A percentile compares a stretch with the other conserved stretches of the same genome.
Evolutionary conservation across 345 rosid species (phyloP).

Genomic region (Lepidium didymum): DNA sequence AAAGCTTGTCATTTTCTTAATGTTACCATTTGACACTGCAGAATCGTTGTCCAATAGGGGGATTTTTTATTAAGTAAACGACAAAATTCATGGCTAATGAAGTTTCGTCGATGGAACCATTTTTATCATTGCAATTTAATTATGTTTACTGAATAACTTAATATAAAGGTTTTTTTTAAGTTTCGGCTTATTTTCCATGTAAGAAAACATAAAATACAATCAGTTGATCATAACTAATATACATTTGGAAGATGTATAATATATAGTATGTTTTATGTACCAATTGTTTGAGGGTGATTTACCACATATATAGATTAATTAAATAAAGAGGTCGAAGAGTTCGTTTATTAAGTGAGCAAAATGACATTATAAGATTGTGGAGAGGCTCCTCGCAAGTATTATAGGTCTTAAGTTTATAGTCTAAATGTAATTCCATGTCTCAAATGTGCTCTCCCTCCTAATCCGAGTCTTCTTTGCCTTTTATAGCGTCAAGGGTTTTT

Average conservation of each 20-base stretch:
- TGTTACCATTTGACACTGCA: neutral
- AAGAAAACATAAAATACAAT: neutral
- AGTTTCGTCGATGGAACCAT: neutral
- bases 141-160: neutral
- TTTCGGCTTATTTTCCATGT: neutral
- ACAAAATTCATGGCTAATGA: neutral
- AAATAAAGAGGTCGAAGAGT: too few relatives aligned
- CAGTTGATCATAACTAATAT: neutral
- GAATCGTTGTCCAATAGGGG: neutral
- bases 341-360: too few relatives aligned
- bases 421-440: too few relatives aligned
- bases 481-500: too few relatives aligned
- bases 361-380: too few relatives aligned
- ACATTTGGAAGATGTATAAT: neutral
- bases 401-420: too few relatives aligned
- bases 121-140: neutral
- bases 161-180: neutral
- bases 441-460: too few relatives aligned
- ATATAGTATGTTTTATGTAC: too few relatives aligned
- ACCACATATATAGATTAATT: too few relatives aligned
- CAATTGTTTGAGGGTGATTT: too few relatives aligned
- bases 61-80: neutral
- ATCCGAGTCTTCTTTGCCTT: too few relatives aligned
- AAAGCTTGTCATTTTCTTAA: constrained; percentile 6
- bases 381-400: too few relatives aligned